Conservation (phyloP, 257 asterid species). For the Plectranthus barbatus region DNA sequence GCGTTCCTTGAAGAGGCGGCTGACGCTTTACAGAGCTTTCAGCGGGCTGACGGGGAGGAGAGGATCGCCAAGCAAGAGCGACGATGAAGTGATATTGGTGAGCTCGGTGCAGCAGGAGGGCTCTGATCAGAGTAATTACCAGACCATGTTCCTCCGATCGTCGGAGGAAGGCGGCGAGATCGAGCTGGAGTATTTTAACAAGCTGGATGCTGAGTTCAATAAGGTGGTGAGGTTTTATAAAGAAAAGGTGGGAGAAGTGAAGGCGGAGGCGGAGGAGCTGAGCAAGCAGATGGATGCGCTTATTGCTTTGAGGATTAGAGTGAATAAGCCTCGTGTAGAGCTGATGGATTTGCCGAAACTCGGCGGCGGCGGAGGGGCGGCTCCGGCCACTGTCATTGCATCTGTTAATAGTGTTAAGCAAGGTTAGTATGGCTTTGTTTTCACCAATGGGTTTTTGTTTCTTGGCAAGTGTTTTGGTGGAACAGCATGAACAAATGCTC, state of each 20-base stretch:
- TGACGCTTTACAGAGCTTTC: constrained; percentile 66
- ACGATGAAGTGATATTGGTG: constrained; percentile 66
- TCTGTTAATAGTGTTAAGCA: constrained; percentile 28
- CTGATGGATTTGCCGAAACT: neutral
- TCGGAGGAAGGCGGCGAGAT: constrained; percentile 56
- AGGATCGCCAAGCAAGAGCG: constrained; percentile 24
- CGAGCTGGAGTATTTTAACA: constrained; percentile 51
- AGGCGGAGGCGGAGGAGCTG: constrained; percentile 46
- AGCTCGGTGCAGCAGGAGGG: constrained; percentile 31
- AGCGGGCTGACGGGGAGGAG: constrained; percentile 42
- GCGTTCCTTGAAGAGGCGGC: constrained; percentile 36
- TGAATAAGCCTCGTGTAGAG: constrained; percentile 37
- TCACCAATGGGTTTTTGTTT: neutral
- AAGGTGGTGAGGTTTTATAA: constrained; percentile 52
- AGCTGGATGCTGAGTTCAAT: constrained; percentile 63
- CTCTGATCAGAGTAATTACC: constrained; percentile 25
- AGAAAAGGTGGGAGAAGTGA: constrained; percentile 40
- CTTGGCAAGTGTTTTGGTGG: too few relatives aligned
- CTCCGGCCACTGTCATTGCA: constrained; percentile 36
- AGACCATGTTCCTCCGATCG: constrained; percentile 60
- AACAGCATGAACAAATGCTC: too few relatives aligned
- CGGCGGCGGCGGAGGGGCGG: neutral
- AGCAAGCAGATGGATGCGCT: constrained; percentile 82
- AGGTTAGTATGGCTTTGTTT: constrained; percentile 23
- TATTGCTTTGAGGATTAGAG: constrained; percentile 59